phyloP scores from a whole-genome alignment of 768 basidiomycete genomes.

The Suillus discolor region DNA sequence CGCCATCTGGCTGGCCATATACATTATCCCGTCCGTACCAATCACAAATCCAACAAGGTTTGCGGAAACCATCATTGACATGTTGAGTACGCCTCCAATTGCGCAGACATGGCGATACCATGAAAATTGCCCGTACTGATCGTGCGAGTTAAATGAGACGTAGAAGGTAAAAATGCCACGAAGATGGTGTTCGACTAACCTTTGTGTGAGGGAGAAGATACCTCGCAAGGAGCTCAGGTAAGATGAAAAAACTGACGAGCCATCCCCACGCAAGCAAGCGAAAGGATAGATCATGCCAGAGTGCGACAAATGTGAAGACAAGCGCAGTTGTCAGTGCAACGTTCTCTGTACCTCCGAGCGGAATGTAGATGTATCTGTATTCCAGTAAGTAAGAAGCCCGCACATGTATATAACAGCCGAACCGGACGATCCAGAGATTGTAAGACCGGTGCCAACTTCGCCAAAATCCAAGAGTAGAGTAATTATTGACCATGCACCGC shows the following conservation, averaged over 20 bases:
- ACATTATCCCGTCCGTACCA: slow-evolving; percentile 76
- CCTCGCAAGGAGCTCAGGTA: slow-evolving; percentile 77
- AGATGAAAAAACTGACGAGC: slow-evolving; percentile 88
- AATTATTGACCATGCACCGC: slow-evolving; percentile 97
- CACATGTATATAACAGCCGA: slow-evolving; percentile 16
- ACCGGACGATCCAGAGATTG: slow-evolving; percentile 95
- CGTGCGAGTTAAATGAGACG: slow-evolving; percentile 8
- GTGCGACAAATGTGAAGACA: slow-evolving; percentile 93
- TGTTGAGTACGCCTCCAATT: slow-evolving; percentile 79
- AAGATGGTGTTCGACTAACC: slow-evolving; percentile 40
- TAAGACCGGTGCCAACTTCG: slow-evolving; percentile 95
- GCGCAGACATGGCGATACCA: slow-evolving; percentile 93
- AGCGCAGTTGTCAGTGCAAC: slow-evolving; percentile 66
- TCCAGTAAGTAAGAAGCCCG: slow-evolving; percentile 5
- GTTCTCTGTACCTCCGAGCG: slow-evolving; percentile 74
- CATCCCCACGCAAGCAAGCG: slow-evolving; percentile 93
- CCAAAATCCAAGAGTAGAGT: slow-evolving; percentile 93
- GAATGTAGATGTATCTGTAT: slow-evolving; percentile 89
- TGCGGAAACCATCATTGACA: slow-evolving; percentile 87
- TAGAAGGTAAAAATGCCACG: not conserved
- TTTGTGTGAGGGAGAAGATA: slow-evolving; percentile 62
- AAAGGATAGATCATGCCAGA: slow-evolving; percentile 96
- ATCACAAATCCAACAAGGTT: slow-evolving; percentile 96
- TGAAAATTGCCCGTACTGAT: slow-evolving; percentile 60
- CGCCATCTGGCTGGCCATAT: slow-evolving; percentile 64